Evolutionary conservation across 2,329 filamentous ascomycete species (phyloP), one percentile per base, ranked within the genome.

Genomic region (Graphium sp.): DNA sequence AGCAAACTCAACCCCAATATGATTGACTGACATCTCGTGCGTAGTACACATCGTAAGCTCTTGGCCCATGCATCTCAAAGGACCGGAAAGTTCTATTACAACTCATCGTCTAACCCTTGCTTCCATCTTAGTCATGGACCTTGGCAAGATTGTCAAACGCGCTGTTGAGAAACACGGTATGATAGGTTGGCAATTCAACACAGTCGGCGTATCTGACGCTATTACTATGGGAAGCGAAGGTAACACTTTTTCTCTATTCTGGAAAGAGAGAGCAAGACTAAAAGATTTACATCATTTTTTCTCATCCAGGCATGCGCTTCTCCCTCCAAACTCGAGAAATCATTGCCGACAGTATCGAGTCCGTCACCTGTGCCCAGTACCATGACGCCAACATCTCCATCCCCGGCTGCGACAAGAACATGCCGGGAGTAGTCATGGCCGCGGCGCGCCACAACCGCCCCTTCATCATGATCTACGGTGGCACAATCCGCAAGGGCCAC

Each of bases 211-310:
- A 8, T 84, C 81, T 7, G 84, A 93, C 50, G 85, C 75, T 27
- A 93, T 94, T 44, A 92, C 87, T 4, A 94, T 94, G 85, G 85
- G 87, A 30, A 78, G 78, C 38, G 82, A 93, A 58, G 84, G 80
- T 81, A 44, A 37, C 56, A 40, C n/a, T n/a, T n/a, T n/a, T n/a
- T n/a, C n/a, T n/a, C n/a, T n/a, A n/a, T n/a, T n/a, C n/a, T n/a
- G n/a, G n/a, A n/a, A n/a, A n/a, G n/a, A n/a, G n/a, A n/a, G n/a
- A n/a, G n/a, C n/a, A n/a, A n/a, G n/a, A n/a, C n/a, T n/a, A n/a
- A n/a, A 13, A 30, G 18, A 32, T 11, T 22, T 31, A 24, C 5
- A 25, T 19, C 20, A 22, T 12, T 17, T 15, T 18, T 22, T 16
- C 22, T 8, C 18, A 26, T 40, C 12, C 36, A 85, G 81, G 85